A percentile compares a stretch with the other conserved stretches of the same genome.
Conservation (phyloP, 257 asterid species). For the Primulina tabacum region DNA sequence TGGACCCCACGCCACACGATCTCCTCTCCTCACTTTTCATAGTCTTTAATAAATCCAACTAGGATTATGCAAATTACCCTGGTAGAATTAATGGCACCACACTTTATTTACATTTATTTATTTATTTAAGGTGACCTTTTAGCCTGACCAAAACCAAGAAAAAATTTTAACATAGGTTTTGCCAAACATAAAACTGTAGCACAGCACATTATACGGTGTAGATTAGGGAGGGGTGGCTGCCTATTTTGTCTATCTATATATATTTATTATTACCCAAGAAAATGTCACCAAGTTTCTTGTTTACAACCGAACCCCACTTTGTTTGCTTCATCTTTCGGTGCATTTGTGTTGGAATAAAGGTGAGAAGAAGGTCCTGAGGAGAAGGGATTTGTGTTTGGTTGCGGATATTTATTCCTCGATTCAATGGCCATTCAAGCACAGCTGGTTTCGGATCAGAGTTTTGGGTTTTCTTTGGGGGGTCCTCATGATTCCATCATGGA, state of each 20-base stretch:
- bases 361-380: constrained; percentile 10
- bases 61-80: not conserved
- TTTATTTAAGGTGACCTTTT: not conserved
- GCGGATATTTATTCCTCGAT: not conserved
- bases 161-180: not conserved
- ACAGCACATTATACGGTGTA: not conserved
- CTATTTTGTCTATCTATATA: not conserved
- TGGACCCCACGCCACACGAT: not conserved
- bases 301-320: constrained; percentile 20
- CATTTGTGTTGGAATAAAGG: not conserved
- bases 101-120: not conserved
- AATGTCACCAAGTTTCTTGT: constrained; percentile 11
- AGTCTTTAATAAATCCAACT: not conserved
- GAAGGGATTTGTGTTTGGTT: constrained; percentile 6
- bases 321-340: constrained; percentile 17
- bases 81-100: not conserved
- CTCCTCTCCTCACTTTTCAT: not conserved
- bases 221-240: not conserved
- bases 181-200: constrained; percentile 11
- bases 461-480: constrained; percentile 31
- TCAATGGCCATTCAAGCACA: constrained; percentile 68
- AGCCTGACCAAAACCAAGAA: constrained; percentile 14
- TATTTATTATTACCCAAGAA: not conserved
- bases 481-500: constrained; percentile 45
- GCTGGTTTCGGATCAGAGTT: constrained; percentile 39